These are phyloP conservation scores for Fusarium ambrosium DNA, from an alignment of 2,329 filamentous ascomycete species.

Conservation along the genomic window DNA sequence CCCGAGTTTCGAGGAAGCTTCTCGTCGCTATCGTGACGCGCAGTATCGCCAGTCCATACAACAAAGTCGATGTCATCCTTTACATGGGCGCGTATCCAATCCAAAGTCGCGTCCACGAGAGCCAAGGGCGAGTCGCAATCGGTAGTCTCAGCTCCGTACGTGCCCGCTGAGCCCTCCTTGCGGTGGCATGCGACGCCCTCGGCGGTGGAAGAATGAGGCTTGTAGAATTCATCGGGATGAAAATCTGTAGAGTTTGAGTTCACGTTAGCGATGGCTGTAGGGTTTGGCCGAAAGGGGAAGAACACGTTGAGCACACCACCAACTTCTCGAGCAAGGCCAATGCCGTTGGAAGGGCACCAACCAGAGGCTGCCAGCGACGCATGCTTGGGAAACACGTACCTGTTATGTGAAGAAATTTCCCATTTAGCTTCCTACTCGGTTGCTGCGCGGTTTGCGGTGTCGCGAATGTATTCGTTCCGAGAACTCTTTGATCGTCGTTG, in stretches of 20 bases:
- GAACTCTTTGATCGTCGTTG: conserved; percentile 36
- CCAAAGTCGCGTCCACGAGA: conserved; percentile 88
- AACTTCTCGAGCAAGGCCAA: neutral
- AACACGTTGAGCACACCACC: conserved; percentile 19
- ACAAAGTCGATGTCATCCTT: conserved; percentile 88
- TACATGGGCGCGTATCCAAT: conserved; percentile 86
- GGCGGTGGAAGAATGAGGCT: conserved; percentile 79
- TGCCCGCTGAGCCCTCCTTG: conserved; percentile 80
- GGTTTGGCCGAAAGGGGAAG: conserved; percentile 11
- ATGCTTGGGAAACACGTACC: conserved; percentile 65
- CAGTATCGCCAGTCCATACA: conserved; percentile 92
- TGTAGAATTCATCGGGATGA: conserved; percentile 92
- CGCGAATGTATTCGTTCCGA: conserved; percentile 25
- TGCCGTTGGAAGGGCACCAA: conserved; percentile 17
- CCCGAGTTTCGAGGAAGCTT: conserved; percentile 78
- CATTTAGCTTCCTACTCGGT: conserved; percentile 67
- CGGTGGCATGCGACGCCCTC: conserved; percentile 82
- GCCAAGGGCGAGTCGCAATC: conserved; percentile 88
- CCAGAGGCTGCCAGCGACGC: conserved; percentile 9
- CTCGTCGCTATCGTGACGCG: conserved; percentile 90
- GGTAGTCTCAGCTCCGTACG: conserved; percentile 86
- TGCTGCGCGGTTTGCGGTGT: conserved; percentile 34
- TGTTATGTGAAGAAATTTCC: conserved; percentile 89
- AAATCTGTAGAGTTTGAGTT: conserved; percentile 73
- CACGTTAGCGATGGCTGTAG: conserved; percentile 23